phyloP scores from a whole-genome alignment of 345 rosid species.

The Salix udensis region DNA sequence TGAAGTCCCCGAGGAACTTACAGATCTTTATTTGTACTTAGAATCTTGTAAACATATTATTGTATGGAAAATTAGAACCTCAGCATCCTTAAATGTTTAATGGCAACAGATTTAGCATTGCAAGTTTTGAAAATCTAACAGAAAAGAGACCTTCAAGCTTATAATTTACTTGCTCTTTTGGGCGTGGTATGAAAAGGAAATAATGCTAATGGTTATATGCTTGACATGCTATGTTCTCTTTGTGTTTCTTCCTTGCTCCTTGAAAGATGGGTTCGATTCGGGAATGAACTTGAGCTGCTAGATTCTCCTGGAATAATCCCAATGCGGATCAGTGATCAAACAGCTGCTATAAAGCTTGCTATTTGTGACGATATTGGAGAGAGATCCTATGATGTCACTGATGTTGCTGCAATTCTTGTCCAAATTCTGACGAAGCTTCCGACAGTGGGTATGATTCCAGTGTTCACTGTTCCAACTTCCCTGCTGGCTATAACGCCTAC shows the following conservation, averaged over 20 bases:
- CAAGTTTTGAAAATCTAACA: not conserved
- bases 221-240: not conserved
- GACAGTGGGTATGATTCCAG: conserved; percentile 42
- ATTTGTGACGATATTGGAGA: conserved; percentile 97
- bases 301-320: conserved; percentile 94
- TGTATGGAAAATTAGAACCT: not conserved
- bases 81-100: not conserved
- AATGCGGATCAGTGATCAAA: conserved; percentile 86
- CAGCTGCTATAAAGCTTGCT: conserved; percentile 91
- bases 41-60: no score
- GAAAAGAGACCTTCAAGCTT: not conserved
- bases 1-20: not conserved
- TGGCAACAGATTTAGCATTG: not conserved
- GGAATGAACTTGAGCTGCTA: conserved; percentile 78
- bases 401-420: conserved; percentile 86
- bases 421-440: conserved; percentile 74
- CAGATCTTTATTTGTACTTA: not conserved
- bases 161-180: not conserved
- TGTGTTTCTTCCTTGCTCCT: conserved; percentile 5
- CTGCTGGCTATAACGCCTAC: not conserved
- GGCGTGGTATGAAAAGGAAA: not conserved
- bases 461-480: not conserved
- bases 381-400: conserved; percentile 74
- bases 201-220: not conserved
- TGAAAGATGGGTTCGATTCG: conserved; percentile 77